Base-by-base conservation (phyloP, 2,329 filamentous ascomycete species). In the Sclerotinia glacialis region DNA sequence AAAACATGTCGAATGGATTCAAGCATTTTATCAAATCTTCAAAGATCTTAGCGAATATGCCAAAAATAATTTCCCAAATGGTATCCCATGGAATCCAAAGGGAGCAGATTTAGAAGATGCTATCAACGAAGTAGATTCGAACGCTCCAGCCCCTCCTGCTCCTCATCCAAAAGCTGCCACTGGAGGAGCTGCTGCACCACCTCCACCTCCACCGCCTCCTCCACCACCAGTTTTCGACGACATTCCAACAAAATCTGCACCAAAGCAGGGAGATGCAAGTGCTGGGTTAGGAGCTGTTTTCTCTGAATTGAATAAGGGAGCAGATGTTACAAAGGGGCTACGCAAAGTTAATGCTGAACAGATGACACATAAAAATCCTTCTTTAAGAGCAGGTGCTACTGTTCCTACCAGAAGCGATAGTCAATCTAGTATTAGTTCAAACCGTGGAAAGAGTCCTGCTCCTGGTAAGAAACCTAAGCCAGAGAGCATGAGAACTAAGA, bases 341-440 rank as follows among this genome's bases (percentile, higher is more conserved):
- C 90, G 91, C 72, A 99, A 97, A 82, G 95, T 99, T 60, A 94
- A 97, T 80, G 90, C 89, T 76, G 95, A 91, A 64, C 85, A 98
- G 78, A 97, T 97, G 94, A 99, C 95, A 68, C 95, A 99, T 80
- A 98, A 98, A 83, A 99, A 99, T 79, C 95, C 95, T 18, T 86
- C 88, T 12, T 83, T 99, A 67, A 89, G 95, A 69, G 85, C 91
- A 31, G 82, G 83, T 68, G 90, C 91, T 16, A 84, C 86, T 2
- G 91, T 94, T 3, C 83, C 90, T 1, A 82, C 82, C 67, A 80
- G 84, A 67, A 83, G 82, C 64, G 80, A 82, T 64, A 80, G 80
- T 58, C 78, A 79, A 37, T 85, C 83, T 28, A 83, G 82, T 68
- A 81, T 82, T 50, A 78, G 79, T 16, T 82, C 83, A 8, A 76